These are phyloP conservation scores for Tuber brumale DNA, from an alignment of 495 filamentous ascomycete genomes.

Conservation along the genomic window DNA sequence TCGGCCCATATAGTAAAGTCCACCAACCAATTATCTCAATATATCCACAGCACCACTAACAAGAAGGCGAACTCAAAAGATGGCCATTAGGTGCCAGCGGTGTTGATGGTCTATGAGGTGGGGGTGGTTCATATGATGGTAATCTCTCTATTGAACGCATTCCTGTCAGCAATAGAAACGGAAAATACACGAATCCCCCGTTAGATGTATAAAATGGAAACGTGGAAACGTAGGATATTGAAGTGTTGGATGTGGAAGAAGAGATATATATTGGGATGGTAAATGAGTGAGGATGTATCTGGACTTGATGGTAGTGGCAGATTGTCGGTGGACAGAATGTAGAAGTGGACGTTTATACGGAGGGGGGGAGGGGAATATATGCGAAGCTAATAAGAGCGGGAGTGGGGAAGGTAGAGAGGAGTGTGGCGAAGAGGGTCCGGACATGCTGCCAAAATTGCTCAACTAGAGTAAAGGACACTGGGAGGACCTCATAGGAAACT, in stretches of 20 bases:
- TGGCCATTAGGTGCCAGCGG: no score
- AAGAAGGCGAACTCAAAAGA: no score
- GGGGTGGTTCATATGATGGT: conserved; percentile 6
- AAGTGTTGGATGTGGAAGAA: conserved; percentile 87
- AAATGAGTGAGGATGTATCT: conserved; percentile 76
- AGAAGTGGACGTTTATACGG: conserved; percentile 60
- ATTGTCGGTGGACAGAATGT: conserved; percentile 46
- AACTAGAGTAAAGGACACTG: conserved; percentile 14
- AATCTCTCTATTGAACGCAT: conserved; percentile 23
- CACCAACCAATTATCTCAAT: no score
- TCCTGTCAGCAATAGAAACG: conserved; percentile 35
- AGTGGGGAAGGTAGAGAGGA: conserved; percentile 8
- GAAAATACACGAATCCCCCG: conserved; percentile 36
- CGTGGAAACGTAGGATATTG: conserved; percentile 48
- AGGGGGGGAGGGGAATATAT: conserved; percentile 45
- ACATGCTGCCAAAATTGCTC: conserved; percentile 22
- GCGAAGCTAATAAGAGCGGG: conserved; percentile 13
- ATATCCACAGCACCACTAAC: no score
- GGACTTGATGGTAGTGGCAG: conserved; percentile 75
- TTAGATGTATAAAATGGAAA: conserved; percentile 23
- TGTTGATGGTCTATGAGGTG: no score
- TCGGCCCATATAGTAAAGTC: no score
- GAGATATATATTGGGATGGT: conserved; percentile 76
- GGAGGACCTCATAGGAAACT: conserved; percentile 16
- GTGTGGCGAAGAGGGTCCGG: not conserved